These are phyloP conservation scores for barley (Hordeum vulgare) DNA, from an alignment of 176 grass and related monocot genomes.

Conservation along the genomic window DNA sequence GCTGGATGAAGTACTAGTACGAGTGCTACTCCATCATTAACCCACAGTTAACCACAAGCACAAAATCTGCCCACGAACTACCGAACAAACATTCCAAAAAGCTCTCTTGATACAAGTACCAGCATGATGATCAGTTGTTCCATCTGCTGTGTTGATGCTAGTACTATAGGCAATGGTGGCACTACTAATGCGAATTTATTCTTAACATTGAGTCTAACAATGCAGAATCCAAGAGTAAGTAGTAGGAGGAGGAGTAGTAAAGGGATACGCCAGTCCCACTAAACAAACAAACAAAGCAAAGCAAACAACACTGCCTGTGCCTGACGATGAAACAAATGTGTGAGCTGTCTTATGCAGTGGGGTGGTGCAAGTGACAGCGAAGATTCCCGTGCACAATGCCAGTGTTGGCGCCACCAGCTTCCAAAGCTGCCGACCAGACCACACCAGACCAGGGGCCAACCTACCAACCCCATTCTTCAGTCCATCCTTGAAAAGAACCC, in stretches of 20 bases:
- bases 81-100: neutral
- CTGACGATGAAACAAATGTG: conserved; percentile 5
- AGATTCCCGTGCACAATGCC: neutral
- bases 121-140: neutral
- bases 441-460: neutral
- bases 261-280: neutral
- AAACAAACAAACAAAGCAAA: neutral
- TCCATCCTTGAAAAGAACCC: neutral
- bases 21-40: neutral
- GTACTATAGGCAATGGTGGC: neutral
- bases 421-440: conserved; percentile 2
- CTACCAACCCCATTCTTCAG: neutral
- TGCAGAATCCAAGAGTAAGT: neutral
- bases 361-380: neutral
- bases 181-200: neutral
- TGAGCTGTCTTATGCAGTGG: conserved; percentile 1
- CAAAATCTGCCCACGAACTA: neutral
- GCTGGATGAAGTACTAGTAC: neutral
- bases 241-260: neutral
- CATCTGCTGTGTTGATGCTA: neutral
- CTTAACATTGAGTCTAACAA: neutral
- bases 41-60: neutral
- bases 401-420: conserved; percentile 4
- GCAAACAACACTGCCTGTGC: neutral
- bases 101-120: neutral